phyloP scores from a whole-genome alignment of 2,329 filamentous ascomycete species.

The Colletotrichum musicola region DNA sequence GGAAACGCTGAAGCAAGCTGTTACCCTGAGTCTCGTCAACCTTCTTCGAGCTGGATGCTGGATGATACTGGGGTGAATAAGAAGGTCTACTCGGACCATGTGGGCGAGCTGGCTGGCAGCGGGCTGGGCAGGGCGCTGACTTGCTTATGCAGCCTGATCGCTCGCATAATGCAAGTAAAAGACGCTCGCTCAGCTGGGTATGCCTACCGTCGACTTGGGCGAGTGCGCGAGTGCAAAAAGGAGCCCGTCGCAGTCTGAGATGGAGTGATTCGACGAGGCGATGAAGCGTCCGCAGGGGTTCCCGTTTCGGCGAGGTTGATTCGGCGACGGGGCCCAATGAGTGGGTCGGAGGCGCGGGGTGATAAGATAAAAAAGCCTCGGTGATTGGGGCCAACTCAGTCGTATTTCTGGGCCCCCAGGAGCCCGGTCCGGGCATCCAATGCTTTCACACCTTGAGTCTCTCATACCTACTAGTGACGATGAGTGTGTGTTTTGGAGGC shows the following conservation, averaged over 20 bases:
- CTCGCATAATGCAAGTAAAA: slow-evolving; percentile 15
- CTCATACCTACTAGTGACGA: neutral
- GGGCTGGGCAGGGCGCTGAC: neutral
- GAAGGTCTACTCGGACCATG: neutral
- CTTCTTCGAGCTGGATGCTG: neutral
- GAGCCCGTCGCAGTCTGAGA: slow-evolving; percentile 6
- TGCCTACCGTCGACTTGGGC: neutral
- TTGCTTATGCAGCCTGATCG: slow-evolving; percentile 20
- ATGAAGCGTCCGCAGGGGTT: slow-evolving; percentile 20
- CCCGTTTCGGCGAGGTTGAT: slow-evolving; percentile 28
- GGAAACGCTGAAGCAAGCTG: neutral
- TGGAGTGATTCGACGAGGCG: slow-evolving; percentile 15
- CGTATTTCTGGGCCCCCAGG: slow-evolving; percentile 13
- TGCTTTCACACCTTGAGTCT: neutral
- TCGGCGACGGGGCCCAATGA: slow-evolving; percentile 27
- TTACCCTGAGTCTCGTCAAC: neutral
- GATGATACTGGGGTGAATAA: neutral
- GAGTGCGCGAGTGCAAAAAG: neutral
- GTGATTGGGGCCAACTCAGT: slow-evolving; percentile 39
- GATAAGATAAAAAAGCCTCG: slow-evolving; percentile 35
- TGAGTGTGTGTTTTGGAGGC: slow-evolving; percentile 1
- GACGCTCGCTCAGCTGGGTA: neutral
- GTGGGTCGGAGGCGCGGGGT: slow-evolving; percentile 35
- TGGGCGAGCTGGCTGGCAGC: neutral
- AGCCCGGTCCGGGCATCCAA: neutral